Conservation (phyloP, 1,284 basidiomycete genomes). For the Tilletiaria anomala region DNA sequence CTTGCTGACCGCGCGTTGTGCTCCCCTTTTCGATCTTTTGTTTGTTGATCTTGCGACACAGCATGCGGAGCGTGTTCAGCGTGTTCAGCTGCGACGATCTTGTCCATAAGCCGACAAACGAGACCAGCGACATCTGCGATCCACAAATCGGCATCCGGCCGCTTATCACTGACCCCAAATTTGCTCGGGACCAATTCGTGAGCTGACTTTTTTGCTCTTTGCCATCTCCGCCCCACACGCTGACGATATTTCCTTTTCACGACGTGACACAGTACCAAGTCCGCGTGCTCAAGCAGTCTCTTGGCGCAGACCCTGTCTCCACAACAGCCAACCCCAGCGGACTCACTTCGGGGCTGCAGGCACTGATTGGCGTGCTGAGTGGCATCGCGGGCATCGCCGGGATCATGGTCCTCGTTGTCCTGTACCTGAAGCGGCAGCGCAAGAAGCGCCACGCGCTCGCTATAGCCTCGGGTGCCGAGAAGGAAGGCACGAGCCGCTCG, state of each 20-base stretch:
- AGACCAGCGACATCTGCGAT: too few species aligned
- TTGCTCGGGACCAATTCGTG: constrained; percentile 20
- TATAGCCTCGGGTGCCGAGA: not conserved
- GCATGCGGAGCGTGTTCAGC: constrained; percentile 25
- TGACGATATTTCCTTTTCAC: too few species aligned
- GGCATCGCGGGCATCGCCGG: constrained; percentile 18
- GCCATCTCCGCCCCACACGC: too few species aligned
- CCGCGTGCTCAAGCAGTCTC: constrained; percentile 19
- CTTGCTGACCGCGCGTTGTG: too few species aligned
- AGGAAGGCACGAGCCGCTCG: too few species aligned
- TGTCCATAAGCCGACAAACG: too few species aligned
- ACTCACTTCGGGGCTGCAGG: constrained; percentile 12
- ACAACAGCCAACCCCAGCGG: not conserved
- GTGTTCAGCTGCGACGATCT: constrained; percentile 20
- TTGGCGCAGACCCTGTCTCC: constrained; percentile 7
- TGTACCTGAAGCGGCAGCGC: constrained; percentile 5
- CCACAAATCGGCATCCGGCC: constrained; percentile 18
- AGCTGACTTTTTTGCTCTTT: too few species aligned
- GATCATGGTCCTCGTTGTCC: constrained; percentile 12
- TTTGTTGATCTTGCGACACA: too few species aligned
- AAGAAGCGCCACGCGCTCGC: not conserved
- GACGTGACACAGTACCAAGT: too few species aligned
- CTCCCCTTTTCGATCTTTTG: too few species aligned
- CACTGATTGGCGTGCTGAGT: constrained; percentile 25
- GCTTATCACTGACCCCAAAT: constrained; percentile 15